A percentile compares a stretch with the other conserved stretches of the same genome.
These are phyloP conservation scores for Hirschioporus abietinus DNA, from an alignment of 768 basidiomycete species.

Conservation along the genomic window DNA sequence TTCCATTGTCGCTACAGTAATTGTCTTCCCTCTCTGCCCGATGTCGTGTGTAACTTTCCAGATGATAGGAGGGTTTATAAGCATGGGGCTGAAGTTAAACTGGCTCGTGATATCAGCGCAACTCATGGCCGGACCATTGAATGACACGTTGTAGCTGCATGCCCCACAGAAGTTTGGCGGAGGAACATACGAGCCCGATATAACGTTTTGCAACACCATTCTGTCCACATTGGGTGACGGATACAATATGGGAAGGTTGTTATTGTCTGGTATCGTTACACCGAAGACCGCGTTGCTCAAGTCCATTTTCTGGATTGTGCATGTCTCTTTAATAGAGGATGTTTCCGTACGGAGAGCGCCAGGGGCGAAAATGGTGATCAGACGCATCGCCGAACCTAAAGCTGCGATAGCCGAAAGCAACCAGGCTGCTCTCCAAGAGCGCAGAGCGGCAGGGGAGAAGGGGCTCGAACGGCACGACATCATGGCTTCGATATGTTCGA, in stretches of 20 bases:
- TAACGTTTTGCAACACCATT: not conserved
- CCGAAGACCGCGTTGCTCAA: not conserved
- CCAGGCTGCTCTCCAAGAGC: not conserved
- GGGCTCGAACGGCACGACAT: not conserved
- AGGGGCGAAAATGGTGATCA: not conserved
- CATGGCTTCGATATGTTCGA: not conserved
- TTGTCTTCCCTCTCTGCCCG: not conserved
- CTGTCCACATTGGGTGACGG: not conserved
- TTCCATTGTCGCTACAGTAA: not conserved
- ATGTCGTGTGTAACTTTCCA: not conserved
- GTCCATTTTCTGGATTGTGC: not conserved
- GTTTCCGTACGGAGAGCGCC: not conserved
- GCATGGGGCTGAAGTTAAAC: not conserved
- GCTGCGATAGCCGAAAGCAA: not conserved
- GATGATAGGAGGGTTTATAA: not conserved
- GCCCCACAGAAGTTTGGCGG: not conserved
- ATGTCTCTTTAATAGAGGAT: not conserved
- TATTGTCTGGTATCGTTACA: not conserved
- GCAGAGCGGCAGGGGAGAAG: not conserved
- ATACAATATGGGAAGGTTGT: not conserved
- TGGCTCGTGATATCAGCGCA: not conserved
- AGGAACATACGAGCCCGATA: not conserved
- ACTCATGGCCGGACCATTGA: not conserved
- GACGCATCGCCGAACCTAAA: not conserved
- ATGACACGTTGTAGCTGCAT: not conserved